Evolutionary conservation across 2,329 filamentous ascomycete genomes (phyloP), one percentile per base, ranked within the genome.

Genomic region (Magnaporthales sp.): DNA sequence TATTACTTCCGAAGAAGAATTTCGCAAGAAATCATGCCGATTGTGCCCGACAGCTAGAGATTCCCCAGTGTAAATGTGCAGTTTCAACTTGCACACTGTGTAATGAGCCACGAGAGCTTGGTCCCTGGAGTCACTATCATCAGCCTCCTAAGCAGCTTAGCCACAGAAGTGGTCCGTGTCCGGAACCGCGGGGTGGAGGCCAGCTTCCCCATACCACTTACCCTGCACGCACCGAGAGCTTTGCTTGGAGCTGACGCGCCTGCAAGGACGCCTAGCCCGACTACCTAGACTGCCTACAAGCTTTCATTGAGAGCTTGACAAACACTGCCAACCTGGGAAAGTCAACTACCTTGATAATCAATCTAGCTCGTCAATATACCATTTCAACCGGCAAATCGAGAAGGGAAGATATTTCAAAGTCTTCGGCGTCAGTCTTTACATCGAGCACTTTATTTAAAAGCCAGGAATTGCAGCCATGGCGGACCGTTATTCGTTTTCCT

Each of bases 401-500:
- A 27, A 7, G 11, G 19, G 29, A 27, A 19, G 8, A 51, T 27
- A 24, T 19, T 15, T 1, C 56, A 60, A 27, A 29, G 5, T 60
- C 24, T 9, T 19, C 13, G 26, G 38, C 19, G 4, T 51, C 22
- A 19, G 24, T 19, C 56, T 60, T 13, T 15, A 29, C 22, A 27
- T 60, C 24, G 13, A 60, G 24, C 56, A 29, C 24, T 13, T 24
- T 60, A 27, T n/a, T n/a, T n/a, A 60, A 60, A 26, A 27, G 56
- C 26, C 56, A 60, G 27, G 56, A 60, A 60, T 60, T 26, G 56
- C 67, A 74, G 83, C 71, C 77, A 99, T 99, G 94, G 94, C 95
- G 76, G 95, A 99, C 81, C 87, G 95, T 84, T 99, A 99, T 82
- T 97, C 94, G 67, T 99, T 99, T 89, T 99, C 95, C 68, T 87